Base-by-base conservation (phyloP, 2,329 filamentous ascomycete species). In the Stemphylium vesicarium region DNA sequence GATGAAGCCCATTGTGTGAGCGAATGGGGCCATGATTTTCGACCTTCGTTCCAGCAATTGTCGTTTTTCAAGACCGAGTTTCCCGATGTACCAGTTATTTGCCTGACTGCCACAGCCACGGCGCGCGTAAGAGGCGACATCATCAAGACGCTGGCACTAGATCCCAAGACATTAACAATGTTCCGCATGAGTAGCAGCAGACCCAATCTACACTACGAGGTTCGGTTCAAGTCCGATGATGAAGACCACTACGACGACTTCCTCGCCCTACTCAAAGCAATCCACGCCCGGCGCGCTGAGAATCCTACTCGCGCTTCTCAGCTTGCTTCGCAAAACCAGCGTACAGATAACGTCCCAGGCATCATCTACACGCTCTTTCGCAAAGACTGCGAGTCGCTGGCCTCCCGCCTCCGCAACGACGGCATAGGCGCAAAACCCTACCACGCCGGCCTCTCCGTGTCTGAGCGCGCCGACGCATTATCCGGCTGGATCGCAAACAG, bases 1-100 rank as follows among this genome's bases (percentile, higher is more conserved):
- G 94, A 98, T 70, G 94, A 98, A 78, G 94, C 94, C 2, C 94
- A 98, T 75, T 98, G 94, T 74, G 96, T 98, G 64, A 96, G 91
- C 20, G 93, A 97, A 86, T 97, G 94, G 94, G 94, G 94, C 1
- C 93, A 98, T 73, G 94, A 98, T 75, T 98, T 98, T 72, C 89
- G 94, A n/a, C 90, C 88, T 32, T 90, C 92, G 53, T 98, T 96
- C 77, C 92, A 95, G 70, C 85, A 89, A 16, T 82, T 98, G 6
- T 88, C 85, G 2, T 97, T 91, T 87, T 95, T 98, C 79, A 88
- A 90, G 64, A 82, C 86, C 43, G 87, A 87, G 5, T 92, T 95
- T 62, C 91, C 92, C 0, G 84, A 90, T 51, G 91, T 97, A 0
- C 93, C 94, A 4, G 89, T 98, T 58, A 96, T 95, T 75, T 96